Evolutionary conservation across 1,284 basidiomycete species (phyloP).

Genomic region (Apiotrichum porosum): DNA sequence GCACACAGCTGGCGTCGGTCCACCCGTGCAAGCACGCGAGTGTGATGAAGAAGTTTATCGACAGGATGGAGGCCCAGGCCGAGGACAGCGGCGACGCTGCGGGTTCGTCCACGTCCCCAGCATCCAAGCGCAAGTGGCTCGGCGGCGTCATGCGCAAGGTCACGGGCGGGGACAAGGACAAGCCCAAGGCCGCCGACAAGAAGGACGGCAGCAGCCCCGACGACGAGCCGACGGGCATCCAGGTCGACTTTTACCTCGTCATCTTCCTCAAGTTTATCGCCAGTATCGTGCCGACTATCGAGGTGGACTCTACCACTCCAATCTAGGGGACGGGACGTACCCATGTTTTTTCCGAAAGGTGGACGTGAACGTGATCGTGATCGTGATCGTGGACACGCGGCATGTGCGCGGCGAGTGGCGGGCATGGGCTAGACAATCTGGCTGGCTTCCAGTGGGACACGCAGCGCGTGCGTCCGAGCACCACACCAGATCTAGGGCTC

Average conservation of each 20-base stretch:
- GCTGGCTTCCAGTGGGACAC: no score
- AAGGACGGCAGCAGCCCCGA: constrained; percentile 53
- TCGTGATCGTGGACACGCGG: no score
- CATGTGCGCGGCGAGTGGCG: no score
- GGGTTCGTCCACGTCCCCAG: constrained; percentile 17
- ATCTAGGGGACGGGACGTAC: constrained; percentile 4
- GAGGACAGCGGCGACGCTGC: constrained; percentile 43
- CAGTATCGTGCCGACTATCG: constrained; percentile 71
- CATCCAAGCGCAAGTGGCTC: constrained; percentile 70
- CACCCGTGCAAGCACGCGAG: constrained; percentile 98
- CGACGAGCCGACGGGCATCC: constrained; percentile 74
- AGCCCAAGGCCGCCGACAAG: constrained; percentile 53
- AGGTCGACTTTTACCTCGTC: constrained; percentile 91
- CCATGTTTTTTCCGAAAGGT: neutral
- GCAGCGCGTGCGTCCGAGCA: no score
- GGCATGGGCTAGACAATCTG: no score
- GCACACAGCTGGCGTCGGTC: constrained; percentile 79
- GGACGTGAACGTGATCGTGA: no score
- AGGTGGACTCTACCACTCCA: constrained; percentile 49
- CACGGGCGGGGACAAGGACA: constrained; percentile 52
- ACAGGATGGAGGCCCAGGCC: constrained; percentile 84
- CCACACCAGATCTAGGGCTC: no score
- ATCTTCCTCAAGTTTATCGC: constrained; percentile 98
- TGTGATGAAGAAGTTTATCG: constrained; percentile 99
- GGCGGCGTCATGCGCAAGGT: constrained; percentile 65